Evolutionary conservation across 345 rosid species (phyloP).

Genomic region (Eucalyptus brandiana): DNA sequence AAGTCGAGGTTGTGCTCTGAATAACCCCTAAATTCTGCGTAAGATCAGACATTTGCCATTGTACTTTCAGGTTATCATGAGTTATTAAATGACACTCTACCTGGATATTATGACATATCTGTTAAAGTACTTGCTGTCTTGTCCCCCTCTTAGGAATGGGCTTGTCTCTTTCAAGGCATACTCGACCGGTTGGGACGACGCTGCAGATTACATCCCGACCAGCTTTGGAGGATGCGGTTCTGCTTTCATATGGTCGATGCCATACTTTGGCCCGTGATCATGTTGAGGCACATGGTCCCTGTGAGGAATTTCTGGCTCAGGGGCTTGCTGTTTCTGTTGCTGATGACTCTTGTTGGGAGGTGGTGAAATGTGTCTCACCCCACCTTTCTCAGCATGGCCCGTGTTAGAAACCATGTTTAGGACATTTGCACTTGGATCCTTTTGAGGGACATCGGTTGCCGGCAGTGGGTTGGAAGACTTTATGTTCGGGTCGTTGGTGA

Average conservation of each 20-base stretch:
- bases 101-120: neutral
- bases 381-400: conserved; percentile 4
- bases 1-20: neutral
- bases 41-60: neutral
- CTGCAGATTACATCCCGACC: conserved; percentile 49
- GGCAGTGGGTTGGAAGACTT: conserved; percentile 42
- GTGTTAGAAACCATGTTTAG: neutral
- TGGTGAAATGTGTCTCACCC: conserved; percentile 56
- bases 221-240: conserved; percentile 57
- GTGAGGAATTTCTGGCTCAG: conserved; percentile 27
- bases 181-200: conserved; percentile 63
- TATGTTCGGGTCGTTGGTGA: conserved; percentile 57
- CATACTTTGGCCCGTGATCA: conserved; percentile 14
- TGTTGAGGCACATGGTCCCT: conserved; percentile 14
- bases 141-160: conserved; percentile 86
- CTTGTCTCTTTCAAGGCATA: conserved; percentile 82
- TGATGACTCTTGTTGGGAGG: conserved; percentile 51
- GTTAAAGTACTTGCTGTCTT: conserved; percentile 64
- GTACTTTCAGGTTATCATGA: neutral
- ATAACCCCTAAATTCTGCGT: neutral
- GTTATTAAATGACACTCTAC: neutral
- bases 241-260: conserved; percentile 53
- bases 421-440: conserved; percentile 3
- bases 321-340: conserved; percentile 27
- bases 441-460: conserved; percentile 7